Evolutionary conservation across 768 basidiomycete species (phyloP), one percentile per base, ranked within the genome.

Genomic region (Coprinopsis sp.): DNA sequence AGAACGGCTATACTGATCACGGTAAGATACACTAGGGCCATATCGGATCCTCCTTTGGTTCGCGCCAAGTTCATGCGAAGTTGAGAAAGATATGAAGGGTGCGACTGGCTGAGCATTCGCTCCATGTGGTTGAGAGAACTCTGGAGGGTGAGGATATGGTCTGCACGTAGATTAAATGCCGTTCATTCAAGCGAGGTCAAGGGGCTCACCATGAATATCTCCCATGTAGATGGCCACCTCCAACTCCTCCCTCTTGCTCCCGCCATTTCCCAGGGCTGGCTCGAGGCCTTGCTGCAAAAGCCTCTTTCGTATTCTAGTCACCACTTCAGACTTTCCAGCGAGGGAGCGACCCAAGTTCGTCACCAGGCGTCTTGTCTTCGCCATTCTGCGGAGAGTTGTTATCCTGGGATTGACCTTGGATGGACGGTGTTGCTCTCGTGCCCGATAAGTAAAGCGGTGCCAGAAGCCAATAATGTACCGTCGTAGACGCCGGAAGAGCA

Each of bases 131-230:
- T 74, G 47, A 97, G 74, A 1, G 88, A 79, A 56, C 90, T 85
- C 57, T 94, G 90, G 46, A 97, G 69, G 2, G 89, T 82, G 19
- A 93, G 63, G 54, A 96, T 91, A 61, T 97, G 94, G 64, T 97
- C 93, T 93, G 2, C 16, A 51, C 29, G 47, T 47, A 54, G 30
- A 54, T 8, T 36, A 29, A 47, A 23, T 6, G 19, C 11, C 31
- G 27, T 21, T 14, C 19, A n/a, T n/a, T 3, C 6, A 44, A 10
- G 37, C 2, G 11, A 11, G 34, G 43, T 7, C 27, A 23, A 0
- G 48, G 33, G 19, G 55, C 71, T 37, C 53, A 91, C 93, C 93
- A 71, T 93, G 89, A 2, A 97, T 78, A 62, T 97, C 93, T 19
- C 89, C 90, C 68, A 94, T 79, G 60, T 95, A 91, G 2, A 92